Percentiles rank a stretch among this genome's conserved stretches.
phyloP scores from a whole-genome alignment of 2,329 filamentous ascomycete genomes.

The Raffaelea albimanens region DNA sequence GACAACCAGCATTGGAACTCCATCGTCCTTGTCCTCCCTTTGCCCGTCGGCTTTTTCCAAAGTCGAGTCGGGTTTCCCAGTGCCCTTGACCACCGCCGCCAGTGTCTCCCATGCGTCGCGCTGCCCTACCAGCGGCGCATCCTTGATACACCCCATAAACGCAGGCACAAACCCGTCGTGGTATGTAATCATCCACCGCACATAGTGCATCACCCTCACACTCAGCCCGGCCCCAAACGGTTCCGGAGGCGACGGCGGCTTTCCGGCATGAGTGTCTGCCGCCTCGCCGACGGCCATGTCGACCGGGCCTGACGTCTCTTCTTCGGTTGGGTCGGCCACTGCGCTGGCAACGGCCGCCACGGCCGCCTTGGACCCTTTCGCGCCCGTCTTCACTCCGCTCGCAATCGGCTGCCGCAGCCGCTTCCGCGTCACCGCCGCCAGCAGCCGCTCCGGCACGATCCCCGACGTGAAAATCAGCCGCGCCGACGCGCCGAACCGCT shows the following conservation, averaged over 20 bases:
- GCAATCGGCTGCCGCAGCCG: slow-evolving; percentile 43
- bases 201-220: slow-evolving; percentile 36
- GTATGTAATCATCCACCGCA: slow-evolving; percentile 48
- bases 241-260: slow-evolving; percentile 11
- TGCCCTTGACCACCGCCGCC: slow-evolving; percentile 20
- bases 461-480: slow-evolving; percentile 46
- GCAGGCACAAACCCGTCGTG: slow-evolving; percentile 50
- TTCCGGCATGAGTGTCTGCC: slow-evolving; percentile 19
- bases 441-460: slow-evolving; percentile 41
- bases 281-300: slow-evolving; percentile 34
- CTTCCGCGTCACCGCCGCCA: slow-evolving; percentile 36
- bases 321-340: background rate
- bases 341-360: slow-evolving; percentile 1
- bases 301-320: slow-evolving; percentile 13
- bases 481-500: slow-evolving; percentile 39
- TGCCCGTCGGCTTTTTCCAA: too few species aligned
- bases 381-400: slow-evolving; percentile 20
- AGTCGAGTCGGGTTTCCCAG: too few species aligned
- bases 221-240: slow-evolving; percentile 25
- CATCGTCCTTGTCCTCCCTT: background rate
- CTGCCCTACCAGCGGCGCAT: slow-evolving; percentile 44
- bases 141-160: slow-evolving; percentile 48
- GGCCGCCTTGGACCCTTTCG: background rate
- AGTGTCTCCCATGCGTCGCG: slow-evolving; percentile 40
- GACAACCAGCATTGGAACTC: slow-evolving; percentile 38